Evolutionary conservation across 805 yeast species (phyloP), one percentile per base, ranked within the genome.

Genomic region (Metschnikowia gelsemii): DNA sequence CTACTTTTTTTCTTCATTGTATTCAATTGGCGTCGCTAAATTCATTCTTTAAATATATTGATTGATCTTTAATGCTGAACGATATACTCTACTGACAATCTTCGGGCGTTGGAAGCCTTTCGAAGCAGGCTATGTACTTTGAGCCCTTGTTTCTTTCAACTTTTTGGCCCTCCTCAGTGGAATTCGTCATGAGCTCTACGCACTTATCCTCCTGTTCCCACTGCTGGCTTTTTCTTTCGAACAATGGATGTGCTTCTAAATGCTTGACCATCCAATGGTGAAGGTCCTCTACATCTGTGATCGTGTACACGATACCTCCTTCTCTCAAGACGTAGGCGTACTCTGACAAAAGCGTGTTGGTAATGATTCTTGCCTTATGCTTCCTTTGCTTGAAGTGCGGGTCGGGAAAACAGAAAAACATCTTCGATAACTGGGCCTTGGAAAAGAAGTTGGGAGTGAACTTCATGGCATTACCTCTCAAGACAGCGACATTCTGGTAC

Each of bases 321-420:
- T 87, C 95, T 54, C 73, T 79, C 54, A 93, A 70, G 5, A 84
- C 93, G 58, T 79, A 93, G 2, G 99, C 98, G 61, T 93, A 93
- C 63, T 93, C 99, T 21, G 91, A 77, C 41, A 89, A 72, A 47
- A 93, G 69, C 2, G 98, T 91, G 51, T 81, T 83, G 40, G 99
- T 90, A 51, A 93, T 79, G 58, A 93, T 93, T 70, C 99, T 77
- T 5, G 97, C 97, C 73, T 93, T 93, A 67, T 93, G 99, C 61
- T 93, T 93, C 59, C 98, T 76, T 64, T 88, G 95, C 62, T 93
- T 93, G 73, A 93, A 93, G 64, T 93, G 99, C 6, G 99, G 99
- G 64, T 93, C 99, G n/a, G 99, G 99, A 76, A 93, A 93, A 63
- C 99, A 93, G 70, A 93, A 93, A 68, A 93, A 93, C 78, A 93